phyloP scores from a whole-genome alignment of 176 grass and related monocot species.

The Pontederia paniculata region DNA sequence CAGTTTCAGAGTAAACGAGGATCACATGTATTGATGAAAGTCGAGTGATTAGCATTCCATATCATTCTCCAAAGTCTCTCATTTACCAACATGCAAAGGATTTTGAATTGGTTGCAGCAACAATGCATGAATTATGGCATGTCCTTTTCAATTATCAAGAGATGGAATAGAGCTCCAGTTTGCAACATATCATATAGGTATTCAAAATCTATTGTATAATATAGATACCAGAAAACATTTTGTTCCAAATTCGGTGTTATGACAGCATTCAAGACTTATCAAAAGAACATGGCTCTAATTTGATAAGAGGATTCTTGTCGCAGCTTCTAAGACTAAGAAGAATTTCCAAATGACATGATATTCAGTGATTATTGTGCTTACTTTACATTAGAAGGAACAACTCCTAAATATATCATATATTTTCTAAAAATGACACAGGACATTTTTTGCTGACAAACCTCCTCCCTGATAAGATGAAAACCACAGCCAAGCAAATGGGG shows the following conservation, averaged over 20 bases:
- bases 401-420: neutral
- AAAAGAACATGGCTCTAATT: neutral
- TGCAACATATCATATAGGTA: conserved; percentile 3
- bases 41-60: neutral
- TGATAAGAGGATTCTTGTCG: too few species aligned
- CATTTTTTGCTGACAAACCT: neutral
- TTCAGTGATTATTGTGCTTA: neutral
- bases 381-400: neutral
- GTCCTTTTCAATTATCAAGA: conserved; percentile 5
- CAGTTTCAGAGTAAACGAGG: too few species aligned
- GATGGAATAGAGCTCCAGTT: conserved; percentile 13
- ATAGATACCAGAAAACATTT: neutral
- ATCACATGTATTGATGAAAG: neutral
- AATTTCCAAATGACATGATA: neutral
- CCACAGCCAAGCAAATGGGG: neutral
- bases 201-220: neutral
- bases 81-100: neutral
- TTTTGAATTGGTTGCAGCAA: neutral
- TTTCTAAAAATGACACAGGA: neutral
- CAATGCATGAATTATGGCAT: conserved; percentile 10
- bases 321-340: too few species aligned
- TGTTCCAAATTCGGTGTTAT: neutral
- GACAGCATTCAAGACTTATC: neutral
- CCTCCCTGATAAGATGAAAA: neutral
- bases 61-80: neutral